Conservation (phyloP, 169 alveolate species). For the Babesia ovata region DNA sequence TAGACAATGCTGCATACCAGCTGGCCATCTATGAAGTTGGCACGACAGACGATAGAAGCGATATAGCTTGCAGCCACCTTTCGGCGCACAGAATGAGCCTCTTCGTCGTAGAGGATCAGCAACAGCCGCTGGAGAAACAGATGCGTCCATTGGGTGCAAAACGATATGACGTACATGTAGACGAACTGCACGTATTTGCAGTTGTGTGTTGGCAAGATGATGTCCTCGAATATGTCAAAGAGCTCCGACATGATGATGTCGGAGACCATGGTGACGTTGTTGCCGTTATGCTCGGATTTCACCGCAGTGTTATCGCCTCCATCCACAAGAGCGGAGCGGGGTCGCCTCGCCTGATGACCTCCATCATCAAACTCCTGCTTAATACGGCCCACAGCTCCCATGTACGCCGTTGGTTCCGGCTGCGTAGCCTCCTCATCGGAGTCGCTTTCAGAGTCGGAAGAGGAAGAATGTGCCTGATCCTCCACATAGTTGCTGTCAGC, state of each 20-base stretch:
- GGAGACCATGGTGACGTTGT: conserved; percentile 12
- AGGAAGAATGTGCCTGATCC: neutral
- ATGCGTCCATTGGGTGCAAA: conserved; percentile 38
- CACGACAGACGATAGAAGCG: conserved; percentile 56
- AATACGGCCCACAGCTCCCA: neutral
- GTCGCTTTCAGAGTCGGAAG: conserved; percentile 14
- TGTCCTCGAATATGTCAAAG: conserved; percentile 53
- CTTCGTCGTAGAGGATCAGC: conserved; percentile 52
- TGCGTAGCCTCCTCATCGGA: conserved; percentile 4
- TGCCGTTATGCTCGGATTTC: neutral
- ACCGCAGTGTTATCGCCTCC: neutral
- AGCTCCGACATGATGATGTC: conserved; percentile 59
- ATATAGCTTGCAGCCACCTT: conserved; percentile 51
- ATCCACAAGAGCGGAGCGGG: neutral
- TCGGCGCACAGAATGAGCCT: conserved; percentile 38
- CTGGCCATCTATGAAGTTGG: conserved; percentile 22
- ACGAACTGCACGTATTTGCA: conserved; percentile 69
- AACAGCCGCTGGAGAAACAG: conserved; percentile 64
- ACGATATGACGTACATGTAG: conserved; percentile 43
- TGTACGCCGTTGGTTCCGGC: neutral
- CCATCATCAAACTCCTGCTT: conserved; percentile 1
- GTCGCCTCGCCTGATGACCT: neutral
- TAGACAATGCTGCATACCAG: conserved; percentile 40
- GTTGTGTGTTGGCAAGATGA: conserved; percentile 62
- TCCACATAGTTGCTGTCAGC: neutral